These are phyloP conservation scores for Trichoderma citrinoviride DNA, from an alignment of 2,329 filamentous ascomycete genomes.

Conservation along the genomic window DNA sequence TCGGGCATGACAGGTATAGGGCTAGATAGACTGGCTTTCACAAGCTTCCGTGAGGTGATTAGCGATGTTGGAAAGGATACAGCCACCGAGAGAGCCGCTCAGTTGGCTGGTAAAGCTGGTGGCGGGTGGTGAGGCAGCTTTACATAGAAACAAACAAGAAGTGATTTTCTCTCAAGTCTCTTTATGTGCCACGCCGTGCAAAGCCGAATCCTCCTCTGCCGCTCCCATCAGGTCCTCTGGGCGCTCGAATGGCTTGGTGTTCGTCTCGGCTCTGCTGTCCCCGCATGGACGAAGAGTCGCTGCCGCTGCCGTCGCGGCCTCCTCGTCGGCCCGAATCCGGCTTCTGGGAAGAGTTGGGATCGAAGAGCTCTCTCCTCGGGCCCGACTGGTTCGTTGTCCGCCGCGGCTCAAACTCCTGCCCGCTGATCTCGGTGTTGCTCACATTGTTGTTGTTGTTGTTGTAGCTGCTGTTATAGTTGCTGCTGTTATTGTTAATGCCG, in stretches of 20 bases:
- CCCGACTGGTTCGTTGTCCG: conserved; percentile 27
- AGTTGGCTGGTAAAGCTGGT: conserved; percentile 84
- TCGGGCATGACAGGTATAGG: conserved; percentile 66
- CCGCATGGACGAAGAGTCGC: conserved; percentile 36
- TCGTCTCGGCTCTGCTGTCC: conserved; percentile 53
- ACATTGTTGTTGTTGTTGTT: conserved; percentile 26
- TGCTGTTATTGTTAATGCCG: conserved; percentile 25
- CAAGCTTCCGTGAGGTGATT: conserved; percentile 86
- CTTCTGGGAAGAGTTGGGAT: conserved; percentile 68
- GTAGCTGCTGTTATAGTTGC: conserved; percentile 29
- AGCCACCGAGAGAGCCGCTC: conserved; percentile 73
- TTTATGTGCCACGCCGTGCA: conserved; percentile 56
- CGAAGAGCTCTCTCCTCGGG: conserved; percentile 65
- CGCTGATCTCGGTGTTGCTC: conserved; percentile 27
- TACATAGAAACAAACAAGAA: conserved; percentile 19
- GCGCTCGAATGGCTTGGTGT: conserved; percentile 68
- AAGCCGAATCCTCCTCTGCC: conserved; percentile 79
- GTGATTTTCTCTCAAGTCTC: conserved; percentile 31
- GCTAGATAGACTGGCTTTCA: conserved; percentile 72
- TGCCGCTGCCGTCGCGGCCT: not conserved
- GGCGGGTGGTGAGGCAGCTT: conserved; percentile 75
- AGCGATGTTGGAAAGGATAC: conserved; percentile 87
- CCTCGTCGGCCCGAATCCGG: conserved; percentile 47
- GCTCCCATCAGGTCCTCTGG: conserved; percentile 73
- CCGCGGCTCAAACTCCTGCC: conserved; percentile 32